A percentile compares a stretch with the other conserved stretches of the same genome.
Evolutionary conservation across 257 asterid genomes (phyloP).

Genomic region (Ilex asprella): DNA sequence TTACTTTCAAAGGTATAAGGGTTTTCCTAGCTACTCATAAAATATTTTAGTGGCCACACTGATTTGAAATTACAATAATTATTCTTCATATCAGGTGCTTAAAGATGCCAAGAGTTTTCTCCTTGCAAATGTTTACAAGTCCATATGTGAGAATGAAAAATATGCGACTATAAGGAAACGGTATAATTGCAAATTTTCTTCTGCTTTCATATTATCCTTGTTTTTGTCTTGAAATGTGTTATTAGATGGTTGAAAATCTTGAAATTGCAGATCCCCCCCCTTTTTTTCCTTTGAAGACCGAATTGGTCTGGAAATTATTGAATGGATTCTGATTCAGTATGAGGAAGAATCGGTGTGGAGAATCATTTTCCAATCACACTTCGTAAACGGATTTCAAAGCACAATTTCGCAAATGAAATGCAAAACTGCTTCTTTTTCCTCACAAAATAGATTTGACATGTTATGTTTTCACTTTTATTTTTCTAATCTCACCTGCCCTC

Average conservation of each 20-base stretch:
- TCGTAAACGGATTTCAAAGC: too few relatives aligned
- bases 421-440: too few relatives aligned
- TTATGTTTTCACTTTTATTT: too few relatives aligned
- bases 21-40: constrained; percentile 6
- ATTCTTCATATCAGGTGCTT: constrained; percentile 52
- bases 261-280: not conserved
- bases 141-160: constrained; percentile 82
- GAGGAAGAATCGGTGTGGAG: too few relatives aligned
- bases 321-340: too few relatives aligned
- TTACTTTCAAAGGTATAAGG: constrained; percentile 72
- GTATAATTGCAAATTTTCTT: constrained; percentile 28
- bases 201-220: constrained; percentile 14
- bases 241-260: not conserved
- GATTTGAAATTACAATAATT: constrained; percentile 15
- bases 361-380: too few relatives aligned
- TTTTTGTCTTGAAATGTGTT: not conserved
- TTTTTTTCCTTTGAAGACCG: not conserved
- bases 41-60: constrained; percentile 7
- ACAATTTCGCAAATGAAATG: too few relatives aligned
- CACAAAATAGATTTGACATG: too few relatives aligned
- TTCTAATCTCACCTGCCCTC: too few relatives aligned
- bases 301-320: too few relatives aligned
- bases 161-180: constrained; percentile 69
- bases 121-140: constrained; percentile 72
- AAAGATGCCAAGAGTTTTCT: constrained; percentile 90